phyloP scores from a whole-genome alignment of 179 eudicot genomes.

The Actinidia chinensis region DNA sequence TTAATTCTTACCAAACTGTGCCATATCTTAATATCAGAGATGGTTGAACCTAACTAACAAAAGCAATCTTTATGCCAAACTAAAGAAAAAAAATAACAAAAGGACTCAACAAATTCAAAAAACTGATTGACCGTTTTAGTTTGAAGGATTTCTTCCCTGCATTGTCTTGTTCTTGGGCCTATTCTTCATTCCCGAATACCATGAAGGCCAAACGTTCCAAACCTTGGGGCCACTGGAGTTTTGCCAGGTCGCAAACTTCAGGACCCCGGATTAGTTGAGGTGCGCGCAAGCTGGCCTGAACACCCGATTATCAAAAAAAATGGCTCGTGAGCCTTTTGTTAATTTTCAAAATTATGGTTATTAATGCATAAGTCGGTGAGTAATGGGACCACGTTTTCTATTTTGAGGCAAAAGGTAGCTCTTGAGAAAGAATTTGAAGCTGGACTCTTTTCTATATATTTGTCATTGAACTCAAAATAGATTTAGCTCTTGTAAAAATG shows the following conservation, averaged over 20 bases:
- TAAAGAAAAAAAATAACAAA: no score
- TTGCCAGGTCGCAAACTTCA: no score
- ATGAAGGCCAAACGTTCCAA: constrained; percentile 11
- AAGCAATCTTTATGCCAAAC: no score
- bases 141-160: constrained; percentile 72
- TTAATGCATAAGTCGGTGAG: not conserved
- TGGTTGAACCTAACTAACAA: not conserved
- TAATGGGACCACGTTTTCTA: not conserved
- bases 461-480: constrained; percentile 4
- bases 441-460: constrained; percentile 21
- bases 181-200: constrained; percentile 81
- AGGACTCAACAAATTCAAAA: not conserved
- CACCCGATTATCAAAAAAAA: not conserved
- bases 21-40: no score
- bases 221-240: no score
- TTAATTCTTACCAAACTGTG: not conserved
- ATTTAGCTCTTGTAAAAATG: constrained; percentile 13
- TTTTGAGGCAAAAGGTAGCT: constrained; percentile 58
- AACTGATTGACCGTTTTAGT: constrained; percentile 17
- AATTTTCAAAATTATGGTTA: not conserved
- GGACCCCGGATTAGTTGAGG: no score
- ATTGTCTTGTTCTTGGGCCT: constrained; percentile 55
- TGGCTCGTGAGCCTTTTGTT: constrained; percentile 61
- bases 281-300: no score
- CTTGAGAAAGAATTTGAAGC: constrained; percentile 51